Evolutionary conservation across 768 basidiomycete species (phyloP).

Genomic region (Psilocybe subaeruginosa): DNA sequence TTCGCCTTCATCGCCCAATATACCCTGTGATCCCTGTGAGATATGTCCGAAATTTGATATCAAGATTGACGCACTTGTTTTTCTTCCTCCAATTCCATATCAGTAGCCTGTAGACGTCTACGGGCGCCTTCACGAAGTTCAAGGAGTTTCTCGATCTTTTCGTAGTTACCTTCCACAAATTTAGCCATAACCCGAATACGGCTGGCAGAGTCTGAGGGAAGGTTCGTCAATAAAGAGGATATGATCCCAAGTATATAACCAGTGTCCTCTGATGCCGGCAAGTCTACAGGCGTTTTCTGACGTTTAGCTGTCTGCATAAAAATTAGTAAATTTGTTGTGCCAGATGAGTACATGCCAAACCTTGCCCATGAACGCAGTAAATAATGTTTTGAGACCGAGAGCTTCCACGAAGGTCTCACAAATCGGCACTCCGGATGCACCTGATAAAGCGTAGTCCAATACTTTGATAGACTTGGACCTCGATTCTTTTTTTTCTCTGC

Average conservation of each 20-base stretch:
- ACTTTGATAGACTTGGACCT: slow-evolving; percentile 88
- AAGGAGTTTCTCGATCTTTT: slow-evolving; percentile 91
- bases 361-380: slow-evolving; percentile 94
- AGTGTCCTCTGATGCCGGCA: slow-evolving; percentile 75
- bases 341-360: slow-evolving; percentile 40
- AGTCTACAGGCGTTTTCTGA: slow-evolving; percentile 49
- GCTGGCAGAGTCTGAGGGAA: slow-evolving; percentile 80
- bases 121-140: slow-evolving; percentile 81
- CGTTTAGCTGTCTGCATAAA: slow-evolving; percentile 58
- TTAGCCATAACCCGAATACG: slow-evolving; percentile 87
- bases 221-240: slow-evolving; percentile 85
- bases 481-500: slow-evolving; percentile 81
- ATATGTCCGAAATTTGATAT: neutral
- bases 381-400: slow-evolving; percentile 86
- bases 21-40: slow-evolving; percentile 40
- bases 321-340: neutral
- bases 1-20: slow-evolving; percentile 50
- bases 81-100: slow-evolving; percentile 71
- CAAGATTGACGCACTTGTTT: slow-evolving; percentile 50
- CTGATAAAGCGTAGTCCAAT: slow-evolving; percentile 89
- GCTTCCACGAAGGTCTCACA: slow-evolving; percentile 90
- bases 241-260: slow-evolving; percentile 88
- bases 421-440: slow-evolving; percentile 62
- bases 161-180: slow-evolving; percentile 91
- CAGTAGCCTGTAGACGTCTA: slow-evolving; percentile 57